phyloP scores from a whole-genome alignment of 495 filamentous ascomycete species.

The Cercophora newfieldiana region DNA sequence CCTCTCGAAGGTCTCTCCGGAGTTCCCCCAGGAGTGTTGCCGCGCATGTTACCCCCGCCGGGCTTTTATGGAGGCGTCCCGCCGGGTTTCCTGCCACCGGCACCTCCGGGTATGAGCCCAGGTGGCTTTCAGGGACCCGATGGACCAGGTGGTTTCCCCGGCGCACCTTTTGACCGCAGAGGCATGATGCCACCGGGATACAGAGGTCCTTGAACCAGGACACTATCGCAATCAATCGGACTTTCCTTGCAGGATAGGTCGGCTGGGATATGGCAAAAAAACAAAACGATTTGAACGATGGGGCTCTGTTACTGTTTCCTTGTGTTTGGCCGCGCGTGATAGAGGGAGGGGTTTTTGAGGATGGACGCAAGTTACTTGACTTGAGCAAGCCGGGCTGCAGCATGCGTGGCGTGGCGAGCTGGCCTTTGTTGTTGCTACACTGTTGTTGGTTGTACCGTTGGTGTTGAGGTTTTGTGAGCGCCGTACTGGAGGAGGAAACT shows the following conservation, averaged over 20 bases:
- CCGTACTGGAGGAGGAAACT: not conserved
- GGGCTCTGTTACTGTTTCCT: not conserved
- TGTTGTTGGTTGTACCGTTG: not conserved
- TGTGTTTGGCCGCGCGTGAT: not conserved
- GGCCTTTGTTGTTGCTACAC: not conserved
- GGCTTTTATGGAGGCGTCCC: constrained; percentile 48
- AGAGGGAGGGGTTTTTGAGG: not conserved
- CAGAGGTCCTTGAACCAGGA: constrained; percentile 7
- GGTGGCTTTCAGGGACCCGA: constrained; percentile 48
- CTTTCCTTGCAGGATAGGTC: not conserved
- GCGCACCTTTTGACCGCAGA: constrained; percentile 1
- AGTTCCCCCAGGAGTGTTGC: constrained; percentile 31
- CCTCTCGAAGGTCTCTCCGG: constrained; percentile 45
- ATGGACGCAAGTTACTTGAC: not conserved
- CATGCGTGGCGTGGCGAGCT: not conserved
- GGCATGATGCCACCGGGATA: constrained; percentile 16
- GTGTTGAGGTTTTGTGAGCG: not conserved
- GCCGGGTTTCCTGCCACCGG: constrained; percentile 43
- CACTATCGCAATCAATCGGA: not conserved
- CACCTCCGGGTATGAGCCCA: constrained; percentile 42
- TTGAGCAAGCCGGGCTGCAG: not conserved
- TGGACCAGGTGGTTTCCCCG: constrained; percentile 18
- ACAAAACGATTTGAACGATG: not conserved
- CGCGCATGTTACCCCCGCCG: constrained; percentile 48
- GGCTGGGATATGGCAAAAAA: not conserved